phyloP scores from a whole-genome alignment of 805 yeast species.

The Cyberlindnera sargentensis region DNA sequence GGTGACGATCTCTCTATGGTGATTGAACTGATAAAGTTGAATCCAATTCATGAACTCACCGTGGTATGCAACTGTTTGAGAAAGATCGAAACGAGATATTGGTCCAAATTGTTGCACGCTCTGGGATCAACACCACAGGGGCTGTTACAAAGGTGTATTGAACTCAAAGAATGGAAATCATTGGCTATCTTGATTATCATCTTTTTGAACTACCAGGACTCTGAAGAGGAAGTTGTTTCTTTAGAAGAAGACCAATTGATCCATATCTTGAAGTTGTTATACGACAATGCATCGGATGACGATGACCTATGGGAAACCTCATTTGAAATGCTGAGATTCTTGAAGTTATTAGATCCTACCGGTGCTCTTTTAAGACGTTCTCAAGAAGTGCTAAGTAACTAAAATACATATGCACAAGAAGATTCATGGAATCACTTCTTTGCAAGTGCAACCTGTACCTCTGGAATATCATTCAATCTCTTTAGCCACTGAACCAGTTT shows the following conservation, averaged over 20 bases:
- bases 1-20: constrained; percentile 16
- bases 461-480: constrained; percentile 6
- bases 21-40: constrained; percentile 17
- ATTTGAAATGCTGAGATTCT: constrained; percentile 25
- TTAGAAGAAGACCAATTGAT: constrained; percentile 18
- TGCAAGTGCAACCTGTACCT: constrained; percentile 7
- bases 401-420: background rate
- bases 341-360: constrained; percentile 22
- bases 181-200: constrained; percentile 41
- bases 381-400: background rate
- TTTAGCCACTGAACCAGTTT: constrained; percentile 10
- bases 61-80: constrained; percentile 43
- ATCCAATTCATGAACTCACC: constrained; percentile 18
- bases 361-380: constrained; percentile 16
- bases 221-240: constrained; percentile 3
- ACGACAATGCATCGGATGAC: constrained; percentile 21
- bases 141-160: constrained; percentile 35
- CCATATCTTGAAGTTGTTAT: constrained; percentile 20
- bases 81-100: constrained; percentile 42
- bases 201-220: constrained; percentile 32
- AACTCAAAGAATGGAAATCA: constrained; percentile 35
- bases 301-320: constrained; percentile 26
- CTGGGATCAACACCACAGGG: constrained; percentile 35
- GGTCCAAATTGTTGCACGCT: constrained; percentile 35
- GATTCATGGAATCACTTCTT: constrained; percentile 1